Evolutionary conservation across 208 protist species (phyloP).

Genomic region (Trypanosoma cruzi): DNA sequence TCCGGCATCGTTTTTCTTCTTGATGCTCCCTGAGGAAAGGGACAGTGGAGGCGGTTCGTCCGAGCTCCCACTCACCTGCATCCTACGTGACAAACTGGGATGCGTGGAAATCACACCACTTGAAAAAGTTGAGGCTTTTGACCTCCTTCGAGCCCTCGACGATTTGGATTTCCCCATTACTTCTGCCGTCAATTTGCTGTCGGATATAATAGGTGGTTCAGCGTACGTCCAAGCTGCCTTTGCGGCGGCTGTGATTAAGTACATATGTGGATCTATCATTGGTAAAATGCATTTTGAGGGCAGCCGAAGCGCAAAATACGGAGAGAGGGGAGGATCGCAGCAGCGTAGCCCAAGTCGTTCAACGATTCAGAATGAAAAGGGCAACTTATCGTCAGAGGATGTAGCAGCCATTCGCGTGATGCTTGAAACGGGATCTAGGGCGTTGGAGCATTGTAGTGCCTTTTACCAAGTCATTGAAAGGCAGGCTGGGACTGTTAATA

Average conservation of each 20-base stretch:
- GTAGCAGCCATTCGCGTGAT: neutral
- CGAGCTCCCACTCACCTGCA: slow-evolving; percentile 1
- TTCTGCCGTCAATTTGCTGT: slow-evolving; percentile 1
- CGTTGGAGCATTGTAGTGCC: slow-evolving; percentile 9
- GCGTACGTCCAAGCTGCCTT: slow-evolving; percentile 2
- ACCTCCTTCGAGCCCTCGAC: slow-evolving; percentile 11
- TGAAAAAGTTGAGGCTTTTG: slow-evolving; percentile 27
- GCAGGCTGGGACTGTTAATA: neutral
- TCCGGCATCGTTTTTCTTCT: slow-evolving; percentile 27
- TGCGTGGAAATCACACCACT: slow-evolving; percentile 8
- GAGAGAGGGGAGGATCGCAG: neutral
- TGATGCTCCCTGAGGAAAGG: slow-evolving; percentile 18
- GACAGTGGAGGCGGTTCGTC: neutral
- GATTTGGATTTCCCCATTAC: slow-evolving; percentile 13
- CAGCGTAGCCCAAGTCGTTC: neutral
- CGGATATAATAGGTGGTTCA: neutral
- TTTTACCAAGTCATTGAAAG: slow-evolving; percentile 10
- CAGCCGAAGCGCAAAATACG: neutral
- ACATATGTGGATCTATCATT: slow-evolving; percentile 14
- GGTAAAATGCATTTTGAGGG: neutral
- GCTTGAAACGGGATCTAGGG: slow-evolving; percentile 3
- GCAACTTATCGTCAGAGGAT: neutral
- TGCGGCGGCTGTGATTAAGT: slow-evolving; percentile 19
- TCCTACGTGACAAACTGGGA: slow-evolving; percentile 20
- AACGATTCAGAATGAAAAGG: neutral